Conservation (phyloP, 306 rosid species). For the Acacia acuminata region DNA sequence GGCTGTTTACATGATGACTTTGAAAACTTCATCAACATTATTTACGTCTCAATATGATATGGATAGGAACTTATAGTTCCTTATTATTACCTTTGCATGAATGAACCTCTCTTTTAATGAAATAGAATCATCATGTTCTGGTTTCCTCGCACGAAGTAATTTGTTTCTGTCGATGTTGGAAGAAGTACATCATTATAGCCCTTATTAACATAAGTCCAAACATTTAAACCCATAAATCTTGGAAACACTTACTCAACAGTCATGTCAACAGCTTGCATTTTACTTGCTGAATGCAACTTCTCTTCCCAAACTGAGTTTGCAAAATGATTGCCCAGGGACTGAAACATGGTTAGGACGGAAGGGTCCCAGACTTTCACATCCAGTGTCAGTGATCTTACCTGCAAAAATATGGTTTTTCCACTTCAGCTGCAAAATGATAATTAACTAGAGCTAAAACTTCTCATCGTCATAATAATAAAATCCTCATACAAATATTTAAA, state of each 20-base stretch:
- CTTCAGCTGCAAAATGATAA: slow-evolving; percentile 32
- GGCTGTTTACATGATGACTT: neutral
- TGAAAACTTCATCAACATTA: slow-evolving; percentile 14
- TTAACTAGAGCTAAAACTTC: slow-evolving; percentile 6
- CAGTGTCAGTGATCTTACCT: slow-evolving; percentile 82
- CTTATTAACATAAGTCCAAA: slow-evolving; percentile 33
- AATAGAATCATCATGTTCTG: slow-evolving; percentile 60
- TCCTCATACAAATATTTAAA: neutral
- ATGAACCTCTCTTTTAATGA: slow-evolving; percentile 71
- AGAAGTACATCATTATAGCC: slow-evolving; percentile 45
- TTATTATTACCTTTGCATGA: slow-evolving; percentile 65
- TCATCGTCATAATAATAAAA: neutral
- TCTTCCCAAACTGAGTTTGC: slow-evolving; percentile 85
- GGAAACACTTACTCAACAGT: slow-evolving; percentile 47
- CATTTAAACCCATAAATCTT: slow-evolving; percentile 18
- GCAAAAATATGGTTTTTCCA: slow-evolving; percentile 35
- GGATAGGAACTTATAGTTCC: slow-evolving; percentile 14
- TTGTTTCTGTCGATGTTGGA: slow-evolving; percentile 43
- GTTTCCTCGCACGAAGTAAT: slow-evolving; percentile 48
- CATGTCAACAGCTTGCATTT: slow-evolving; percentile 39
- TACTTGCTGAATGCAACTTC: slow-evolving; percentile 47
- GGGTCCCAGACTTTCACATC: slow-evolving; percentile 89
- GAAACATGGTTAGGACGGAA: slow-evolving; percentile 59
- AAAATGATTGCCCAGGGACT: slow-evolving; percentile 66
- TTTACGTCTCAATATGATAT: slow-evolving; percentile 15